Conservation (phyloP, 1,284 basidiomycete species). For the Ceratobasidium sp. region DNA sequence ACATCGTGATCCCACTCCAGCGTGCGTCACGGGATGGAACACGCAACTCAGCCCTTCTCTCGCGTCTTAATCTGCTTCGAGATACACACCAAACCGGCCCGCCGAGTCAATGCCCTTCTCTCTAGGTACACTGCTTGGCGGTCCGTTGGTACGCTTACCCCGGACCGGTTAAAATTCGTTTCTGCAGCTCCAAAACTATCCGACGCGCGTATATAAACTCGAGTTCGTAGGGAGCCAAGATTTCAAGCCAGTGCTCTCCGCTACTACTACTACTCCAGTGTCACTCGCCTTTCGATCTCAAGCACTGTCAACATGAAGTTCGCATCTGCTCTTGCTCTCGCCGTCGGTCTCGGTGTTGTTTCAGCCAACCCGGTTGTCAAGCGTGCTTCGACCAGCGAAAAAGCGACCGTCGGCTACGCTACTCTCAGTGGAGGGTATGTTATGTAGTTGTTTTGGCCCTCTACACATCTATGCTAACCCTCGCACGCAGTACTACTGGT, state of each 20-base stretch:
- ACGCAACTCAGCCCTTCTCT: constrained; percentile 13
- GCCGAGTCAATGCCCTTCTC: constrained; percentile 4
- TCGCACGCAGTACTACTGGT: constrained; percentile 31
- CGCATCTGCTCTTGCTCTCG: background rate
- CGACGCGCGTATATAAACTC: background rate
- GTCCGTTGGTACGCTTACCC: background rate
- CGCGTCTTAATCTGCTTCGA: background rate
- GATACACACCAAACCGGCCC: constrained; percentile 13
- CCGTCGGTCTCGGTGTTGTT: no score
- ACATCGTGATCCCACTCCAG: background rate
- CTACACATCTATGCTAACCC: background rate
- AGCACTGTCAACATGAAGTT: constrained; percentile 17
- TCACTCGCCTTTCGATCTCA: background rate
- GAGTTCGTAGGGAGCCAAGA: background rate
- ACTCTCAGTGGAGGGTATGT: constrained; percentile 5
- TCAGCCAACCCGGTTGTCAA: no score
- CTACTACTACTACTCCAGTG: constrained; percentile 51
- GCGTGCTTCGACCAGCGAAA: no score
- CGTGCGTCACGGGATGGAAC: constrained; percentile 4
- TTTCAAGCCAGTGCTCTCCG: background rate
- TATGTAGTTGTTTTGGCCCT: background rate
- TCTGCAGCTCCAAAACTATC: background rate
- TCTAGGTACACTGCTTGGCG: background rate
- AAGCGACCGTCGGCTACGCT: background rate
- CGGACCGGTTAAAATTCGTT: background rate